phyloP scores from a whole-genome alignment of 1,284 basidiomycete species.

The Heliocybe sulcata region DNA sequence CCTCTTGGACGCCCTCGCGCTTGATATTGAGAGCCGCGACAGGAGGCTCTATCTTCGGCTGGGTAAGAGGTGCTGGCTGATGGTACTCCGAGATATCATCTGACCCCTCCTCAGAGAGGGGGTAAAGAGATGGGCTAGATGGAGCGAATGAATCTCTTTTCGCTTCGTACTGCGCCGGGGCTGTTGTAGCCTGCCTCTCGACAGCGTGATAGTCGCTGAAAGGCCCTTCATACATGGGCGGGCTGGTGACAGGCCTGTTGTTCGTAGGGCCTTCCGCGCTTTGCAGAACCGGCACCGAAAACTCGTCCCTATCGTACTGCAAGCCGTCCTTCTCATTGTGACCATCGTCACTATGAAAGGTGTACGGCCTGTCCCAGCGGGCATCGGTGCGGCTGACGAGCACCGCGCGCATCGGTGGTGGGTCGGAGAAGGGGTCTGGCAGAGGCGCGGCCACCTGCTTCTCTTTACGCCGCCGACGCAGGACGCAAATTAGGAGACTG shows the following conservation, averaged over 20 bases:
- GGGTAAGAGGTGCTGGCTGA: background rate
- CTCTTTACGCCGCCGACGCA: slow-evolving; percentile 21
- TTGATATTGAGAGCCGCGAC: slow-evolving; percentile 11
- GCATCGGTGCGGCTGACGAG: background rate
- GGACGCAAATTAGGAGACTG: slow-evolving; percentile 28
- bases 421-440: background rate
- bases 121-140: slow-evolving; percentile 57
- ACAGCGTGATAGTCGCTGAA: slow-evolving; percentile 15
- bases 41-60: slow-evolving; percentile 1
- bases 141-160: slow-evolving; percentile 22
- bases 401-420: background rate
- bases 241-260: background rate
- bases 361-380: background rate
- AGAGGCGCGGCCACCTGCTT: slow-evolving; percentile 16
- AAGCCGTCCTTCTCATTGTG: background rate
- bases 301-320: background rate
- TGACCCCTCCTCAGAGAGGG: slow-evolving; percentile 31
- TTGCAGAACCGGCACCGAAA: background rate
- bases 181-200: slow-evolving; percentile 12
- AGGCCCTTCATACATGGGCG: slow-evolving; percentile 11
- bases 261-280: background rate
- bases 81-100: slow-evolving; percentile 20
- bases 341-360: background rate
- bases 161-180: slow-evolving; percentile 11
- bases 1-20: slow-evolving; percentile 1